These are phyloP conservation scores for Pythium phragmitis DNA, from an alignment of 352 stramenopile genomes.

Conservation along the genomic window DNA sequence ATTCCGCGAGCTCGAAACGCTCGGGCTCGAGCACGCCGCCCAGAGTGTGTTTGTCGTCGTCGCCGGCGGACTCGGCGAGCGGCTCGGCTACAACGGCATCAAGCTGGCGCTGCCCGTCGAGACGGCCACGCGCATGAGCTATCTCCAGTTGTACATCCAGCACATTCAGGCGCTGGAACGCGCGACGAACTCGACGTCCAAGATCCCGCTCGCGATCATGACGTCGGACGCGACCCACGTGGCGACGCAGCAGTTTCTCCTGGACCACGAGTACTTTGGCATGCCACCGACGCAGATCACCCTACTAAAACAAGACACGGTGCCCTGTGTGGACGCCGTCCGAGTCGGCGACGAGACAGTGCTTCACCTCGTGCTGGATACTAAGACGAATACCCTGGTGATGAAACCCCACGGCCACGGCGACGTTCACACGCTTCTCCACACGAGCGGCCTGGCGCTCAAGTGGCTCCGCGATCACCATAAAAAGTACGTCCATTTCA, in stretches of 20 bases:
- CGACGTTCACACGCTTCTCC: conserved; percentile 96
- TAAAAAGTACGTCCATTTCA: conserved; percentile 94
- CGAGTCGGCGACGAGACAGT: neutral
- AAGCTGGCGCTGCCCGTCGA: conserved; percentile 97
- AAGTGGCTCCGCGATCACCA: conserved; percentile 80
- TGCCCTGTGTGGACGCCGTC: conserved; percentile 77
- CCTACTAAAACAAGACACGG: conserved; percentile 98
- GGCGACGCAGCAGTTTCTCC: conserved; percentile 87
- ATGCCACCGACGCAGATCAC: conserved; percentile 90
- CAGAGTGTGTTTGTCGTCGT: conserved; percentile 95
- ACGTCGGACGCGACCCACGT: conserved; percentile 95
- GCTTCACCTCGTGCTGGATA: conserved; percentile 22
- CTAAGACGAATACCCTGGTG: conserved; percentile 36
- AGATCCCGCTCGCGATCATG: conserved; percentile 97
- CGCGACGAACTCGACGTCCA: conserved; percentile 22
- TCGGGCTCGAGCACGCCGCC: conserved; percentile 56
- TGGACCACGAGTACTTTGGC: conserved; percentile 93
- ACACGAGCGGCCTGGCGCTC: conserved; percentile 64
- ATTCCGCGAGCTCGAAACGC: conserved; percentile 49
- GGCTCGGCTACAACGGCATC: conserved; percentile 95
- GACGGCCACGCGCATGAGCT: conserved; percentile 85
- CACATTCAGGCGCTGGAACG: conserved; percentile 92
- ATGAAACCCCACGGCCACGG: conserved; percentile 99
- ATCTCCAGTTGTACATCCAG: conserved; percentile 93
- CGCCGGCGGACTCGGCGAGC: conserved; percentile 96